A percentile compares a stretch with the other conserved stretches of the same genome.
Evolutionary conservation across 202 grass and related monocot genomes (phyloP).

Genomic region (Musa balbisiana): DNA sequence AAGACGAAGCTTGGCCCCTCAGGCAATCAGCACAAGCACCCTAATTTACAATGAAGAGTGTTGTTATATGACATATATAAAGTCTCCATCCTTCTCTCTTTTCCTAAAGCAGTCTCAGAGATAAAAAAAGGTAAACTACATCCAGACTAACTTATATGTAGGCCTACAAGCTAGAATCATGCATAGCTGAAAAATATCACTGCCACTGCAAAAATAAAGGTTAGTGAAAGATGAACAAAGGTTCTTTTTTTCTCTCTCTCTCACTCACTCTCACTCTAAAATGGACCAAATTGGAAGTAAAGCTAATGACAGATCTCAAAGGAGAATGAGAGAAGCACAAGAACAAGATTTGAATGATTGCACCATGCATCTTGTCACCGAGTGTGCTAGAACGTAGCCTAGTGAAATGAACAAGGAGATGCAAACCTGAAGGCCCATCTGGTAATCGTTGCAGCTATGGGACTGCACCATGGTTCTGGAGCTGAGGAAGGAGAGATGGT

Average conservation of each 20-base stretch:
- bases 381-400: no score
- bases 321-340: no score
- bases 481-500: constrained; percentile 79
- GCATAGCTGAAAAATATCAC: not conserved
- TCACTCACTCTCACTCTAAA: no score
- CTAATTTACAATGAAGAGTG: constrained; percentile 21
- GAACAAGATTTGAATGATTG: not conserved
- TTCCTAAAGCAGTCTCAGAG: not conserved
- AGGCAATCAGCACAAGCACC: constrained; percentile 74
- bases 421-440: constrained; percentile 46
- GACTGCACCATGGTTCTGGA: constrained; percentile 55
- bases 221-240: not conserved
- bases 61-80: not conserved
- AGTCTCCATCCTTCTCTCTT: constrained; percentile 2
- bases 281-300: no score
- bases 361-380: no score
- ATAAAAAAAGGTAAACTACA: constrained; percentile 6
- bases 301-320: no score
- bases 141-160: not conserved
- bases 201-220: not conserved
- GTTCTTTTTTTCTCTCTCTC: no score
- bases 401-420: not conserved
- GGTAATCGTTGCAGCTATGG: constrained; percentile 49
- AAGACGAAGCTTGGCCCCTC: constrained; percentile 47
- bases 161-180: not conserved